Base-by-base conservation (phyloP, 345 rosid genomes). In the Hibiscus syriacus region DNA sequence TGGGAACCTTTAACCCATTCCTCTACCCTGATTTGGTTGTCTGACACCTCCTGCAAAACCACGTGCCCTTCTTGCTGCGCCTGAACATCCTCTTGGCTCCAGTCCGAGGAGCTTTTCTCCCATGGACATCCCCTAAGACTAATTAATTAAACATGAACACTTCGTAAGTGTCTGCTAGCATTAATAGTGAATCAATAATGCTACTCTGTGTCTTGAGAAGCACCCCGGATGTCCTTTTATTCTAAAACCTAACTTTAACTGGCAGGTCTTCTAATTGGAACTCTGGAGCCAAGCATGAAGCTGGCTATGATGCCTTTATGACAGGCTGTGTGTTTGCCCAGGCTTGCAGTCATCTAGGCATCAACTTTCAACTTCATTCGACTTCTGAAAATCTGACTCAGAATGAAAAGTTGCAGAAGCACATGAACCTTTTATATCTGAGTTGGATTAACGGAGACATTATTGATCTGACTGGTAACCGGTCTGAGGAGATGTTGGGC, bases 271-370 rank as follows among this genome's bases (percentile, higher is more conserved):
- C 88, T 62, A 74, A 77, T 61, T 94, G 96, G 98, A 85, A 74
- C 69, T 74, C 89, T 63, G 98, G 99, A 77, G 89, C 72, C 27
- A 94, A 89, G 77, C 99, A 94, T 68, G 99, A 94, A 76, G 98
- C 99, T 7, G 99, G 99, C 45, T 94, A 89, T 78, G 99, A 94
- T 94, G 99, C 98, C 73, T 94, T 94, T 82, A 91, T 94, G 99
- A 91, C 99, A 45, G 98, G 99, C 14, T 91, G 96, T 66, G 63
- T 91, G 69, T 94, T 94, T 73, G 90, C 93, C 2, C 95, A 94
- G 82, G 82, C 90, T 67, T 91, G 96, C 79, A 80, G 78, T 80
- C 84, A 82, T 76, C 76, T 89, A 8, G 98, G 89, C 27, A 73
- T 94, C 34, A 87, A 91, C 71, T 91, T 94, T 78, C 76, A 77